Conservation (phyloP, 331 rosid species). For the Cucumis variabilis region DNA sequence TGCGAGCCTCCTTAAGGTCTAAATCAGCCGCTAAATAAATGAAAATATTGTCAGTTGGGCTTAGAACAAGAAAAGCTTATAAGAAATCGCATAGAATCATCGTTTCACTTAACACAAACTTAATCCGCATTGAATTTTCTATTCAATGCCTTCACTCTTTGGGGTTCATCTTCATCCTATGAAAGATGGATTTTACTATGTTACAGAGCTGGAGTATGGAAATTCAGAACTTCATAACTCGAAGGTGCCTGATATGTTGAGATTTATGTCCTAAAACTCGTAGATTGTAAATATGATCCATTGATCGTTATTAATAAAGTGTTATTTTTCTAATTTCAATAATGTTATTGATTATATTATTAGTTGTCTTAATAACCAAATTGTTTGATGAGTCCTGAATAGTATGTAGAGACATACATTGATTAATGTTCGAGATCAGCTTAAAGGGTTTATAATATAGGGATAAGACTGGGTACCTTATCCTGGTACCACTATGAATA, state of each 20-base stretch:
- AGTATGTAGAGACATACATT: no score
- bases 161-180: constrained; percentile 97
- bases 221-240: constrained; percentile 67
- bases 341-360: no score
- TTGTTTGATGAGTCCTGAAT: no score
- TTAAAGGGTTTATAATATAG: no score
- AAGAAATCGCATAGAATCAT: neutral
- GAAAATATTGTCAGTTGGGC: constrained; percentile 11
- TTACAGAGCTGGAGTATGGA: constrained; percentile 82
- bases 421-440: no score
- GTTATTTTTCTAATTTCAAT: no score
- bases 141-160: constrained; percentile 66
- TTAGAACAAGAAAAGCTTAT: neutral
- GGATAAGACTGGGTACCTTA: no score
- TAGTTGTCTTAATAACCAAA: no score
- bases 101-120: constrained; percentile 51
- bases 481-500: no score
- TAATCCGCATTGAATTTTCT: constrained; percentile 71
- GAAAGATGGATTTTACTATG: constrained; percentile 73
- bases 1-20: constrained; percentile 79
- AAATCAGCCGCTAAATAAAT: constrained; percentile 58
- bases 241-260: constrained; percentile 90
- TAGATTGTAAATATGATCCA: no score
- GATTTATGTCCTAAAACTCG: no score
- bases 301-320: no score